Evolutionary conservation across 805 yeast species (phyloP).

Genomic region (Ogataea sp.): DNA sequence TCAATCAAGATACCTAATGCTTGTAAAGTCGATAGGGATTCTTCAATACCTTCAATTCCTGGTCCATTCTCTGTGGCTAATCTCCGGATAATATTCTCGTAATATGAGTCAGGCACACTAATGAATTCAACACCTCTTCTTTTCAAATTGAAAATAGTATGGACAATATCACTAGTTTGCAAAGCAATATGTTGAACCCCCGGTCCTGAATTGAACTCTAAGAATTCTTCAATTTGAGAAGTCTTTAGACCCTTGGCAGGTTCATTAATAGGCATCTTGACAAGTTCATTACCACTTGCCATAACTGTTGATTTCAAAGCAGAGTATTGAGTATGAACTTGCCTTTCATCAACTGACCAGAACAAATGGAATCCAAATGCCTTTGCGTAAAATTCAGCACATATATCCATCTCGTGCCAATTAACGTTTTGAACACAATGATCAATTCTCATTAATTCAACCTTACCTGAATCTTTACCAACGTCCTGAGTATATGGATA

Average conservation of each 20-base stretch:
- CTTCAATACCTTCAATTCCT: slow-evolving; percentile 39
- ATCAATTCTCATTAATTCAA: slow-evolving; percentile 44
- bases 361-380: slow-evolving; percentile 68
- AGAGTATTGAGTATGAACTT: slow-evolving; percentile 60
- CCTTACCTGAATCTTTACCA: slow-evolving; percentile 6
- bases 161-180: slow-evolving; percentile 50
- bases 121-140: slow-evolving; percentile 68
- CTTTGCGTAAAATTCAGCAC: slow-evolving; percentile 51
- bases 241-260: slow-evolving; percentile 62
- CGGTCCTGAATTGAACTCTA: slow-evolving; percentile 68
- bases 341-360: slow-evolving; percentile 81
- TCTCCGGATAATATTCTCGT: slow-evolving; percentile 37
- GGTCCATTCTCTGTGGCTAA: slow-evolving; percentile 33
- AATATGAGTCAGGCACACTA: slow-evolving; percentile 49
- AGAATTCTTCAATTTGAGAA: slow-evolving; percentile 78
- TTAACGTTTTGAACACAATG: slow-evolving; percentile 77
- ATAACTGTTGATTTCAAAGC: slow-evolving; percentile 70
- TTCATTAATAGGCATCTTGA: slow-evolving; percentile 81
- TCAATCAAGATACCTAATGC: slow-evolving; percentile 61
- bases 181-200: slow-evolving; percentile 84
- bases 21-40: slow-evolving; percentile 42
- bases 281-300: slow-evolving; percentile 55
- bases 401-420: slow-evolving; percentile 56
- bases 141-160: slow-evolving; percentile 43
- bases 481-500: too few species aligned